phyloP scores from a whole-genome alignment of 371 early-diverging fungal species.

The Catenaria anguillulae region DNA sequence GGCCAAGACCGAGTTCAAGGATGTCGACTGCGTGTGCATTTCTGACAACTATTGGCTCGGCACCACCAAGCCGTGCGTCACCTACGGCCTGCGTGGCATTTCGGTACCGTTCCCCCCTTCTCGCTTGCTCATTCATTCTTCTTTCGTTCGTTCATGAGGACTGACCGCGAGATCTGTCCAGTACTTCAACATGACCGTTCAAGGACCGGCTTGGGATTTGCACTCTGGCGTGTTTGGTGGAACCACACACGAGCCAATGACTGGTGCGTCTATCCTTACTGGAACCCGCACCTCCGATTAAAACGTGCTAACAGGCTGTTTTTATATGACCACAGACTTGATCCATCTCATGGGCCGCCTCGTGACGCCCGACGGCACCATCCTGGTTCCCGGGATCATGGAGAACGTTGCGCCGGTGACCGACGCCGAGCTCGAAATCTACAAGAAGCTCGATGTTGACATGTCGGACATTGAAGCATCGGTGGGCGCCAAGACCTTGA shows the following conservation, averaged over 20 bases:
- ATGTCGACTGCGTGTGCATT: conserved; percentile 87
- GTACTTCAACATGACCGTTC: conserved; percentile 11
- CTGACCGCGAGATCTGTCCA: too few relatives aligned
- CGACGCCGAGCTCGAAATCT: conserved; percentile 61
- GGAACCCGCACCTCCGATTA: too few relatives aligned
- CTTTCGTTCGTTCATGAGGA: too few relatives aligned
- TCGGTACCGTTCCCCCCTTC: too few relatives aligned
- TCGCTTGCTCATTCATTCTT: too few relatives aligned
- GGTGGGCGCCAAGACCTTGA: conserved; percentile 58
- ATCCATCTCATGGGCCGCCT: conserved; percentile 65
- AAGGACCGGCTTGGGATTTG: conserved; percentile 49
- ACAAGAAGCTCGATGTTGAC: conserved; percentile 64
- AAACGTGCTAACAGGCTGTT: too few relatives aligned
- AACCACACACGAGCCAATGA: conserved; percentile 94
- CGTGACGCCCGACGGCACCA: conserved; percentile 71
- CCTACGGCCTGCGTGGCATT: conserved; percentile 92
- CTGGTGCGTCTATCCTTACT: too few relatives aligned
- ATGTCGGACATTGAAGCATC: conserved; percentile 64
- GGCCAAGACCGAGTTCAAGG: conserved; percentile 69
- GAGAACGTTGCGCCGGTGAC: conserved; percentile 79
- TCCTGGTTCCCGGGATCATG: conserved; percentile 80
- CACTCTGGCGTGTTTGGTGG: conserved; percentile 96
- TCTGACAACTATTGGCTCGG: conserved; percentile 96
- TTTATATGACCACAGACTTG: too few relatives aligned
- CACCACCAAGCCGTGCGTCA: conserved; percentile 86